Base-by-base conservation (phyloP, 495 filamentous ascomycete genomes). In the Hypoxylon subgilvum region DNA sequence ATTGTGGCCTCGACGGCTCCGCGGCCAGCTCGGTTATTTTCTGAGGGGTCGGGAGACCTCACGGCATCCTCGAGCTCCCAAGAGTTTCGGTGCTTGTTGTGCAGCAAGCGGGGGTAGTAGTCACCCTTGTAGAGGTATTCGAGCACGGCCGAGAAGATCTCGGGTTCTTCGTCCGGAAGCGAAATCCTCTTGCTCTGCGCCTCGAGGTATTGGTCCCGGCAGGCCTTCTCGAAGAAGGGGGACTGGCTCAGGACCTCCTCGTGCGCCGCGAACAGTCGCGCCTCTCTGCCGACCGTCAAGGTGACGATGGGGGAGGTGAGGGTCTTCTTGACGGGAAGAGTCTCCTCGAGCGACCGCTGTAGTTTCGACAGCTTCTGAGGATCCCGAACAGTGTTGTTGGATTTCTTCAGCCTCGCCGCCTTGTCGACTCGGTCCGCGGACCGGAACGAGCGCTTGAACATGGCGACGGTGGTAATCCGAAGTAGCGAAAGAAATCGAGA, bases 41-140 rank as follows among this genome's bases (percentile, higher is more conserved):
- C 58, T 53, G 67, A 69, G 16, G 66, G 63, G 52, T 68, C 66
- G 36, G 69, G 66, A 38, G 59, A 76, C 66, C 67, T 67, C 41
- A 74, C 74, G 67, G 74, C 69, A 46, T 79, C 82, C 79, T 92
- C 88, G 75, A 92, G 84, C 66, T 87, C 80, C 87, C 88, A 91
- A 49, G 81, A 77, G 67, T 85, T 82, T 31, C 76, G 78, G 34
- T 80, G 79, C 72, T 86, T 83, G 73, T 88, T 88, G 71, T 89
- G 86, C 19, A 86, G 61, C 43, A 93, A 75, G 46, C 86, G 82
- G 2, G 89, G 92, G 63, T 88, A 93, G 76, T 97, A 97, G 74
- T 96, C 92, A 78, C 91, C 82, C 76, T 92, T 92, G 84, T 96
- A 96, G 54, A 96, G 87, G 70, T 90, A 96, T 71, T 96, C 91